Evolutionary conservation across 2,329 filamentous ascomycete genomes (phyloP).

Genomic region (Fusarium luffae): DNA sequence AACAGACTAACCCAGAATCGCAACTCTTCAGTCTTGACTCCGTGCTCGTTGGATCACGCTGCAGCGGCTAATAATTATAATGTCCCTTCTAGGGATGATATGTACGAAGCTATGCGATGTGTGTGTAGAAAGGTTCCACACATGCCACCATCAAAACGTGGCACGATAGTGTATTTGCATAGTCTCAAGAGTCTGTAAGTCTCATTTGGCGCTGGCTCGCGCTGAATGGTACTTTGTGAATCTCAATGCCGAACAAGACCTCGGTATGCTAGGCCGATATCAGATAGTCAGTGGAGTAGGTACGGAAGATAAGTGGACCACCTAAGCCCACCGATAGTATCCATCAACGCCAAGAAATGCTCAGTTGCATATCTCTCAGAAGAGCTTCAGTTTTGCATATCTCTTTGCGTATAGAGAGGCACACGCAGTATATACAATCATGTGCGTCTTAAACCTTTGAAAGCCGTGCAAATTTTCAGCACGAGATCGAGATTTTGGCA

Average conservation of each 20-base stretch:
- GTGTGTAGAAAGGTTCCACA: slow-evolving; percentile 2
- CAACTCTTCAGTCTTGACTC: not conserved
- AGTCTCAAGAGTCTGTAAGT: not conserved
- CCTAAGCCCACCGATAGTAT: not conserved
- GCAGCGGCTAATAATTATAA: not conserved
- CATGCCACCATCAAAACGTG: slow-evolving; percentile 16
- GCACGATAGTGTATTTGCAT: not conserved
- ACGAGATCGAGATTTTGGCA: not conserved
- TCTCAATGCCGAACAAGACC: slow-evolving; percentile 12
- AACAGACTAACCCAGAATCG: not conserved
- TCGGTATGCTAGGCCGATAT: slow-evolving; percentile 6
- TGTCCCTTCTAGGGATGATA: not conserved
- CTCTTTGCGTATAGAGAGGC: not conserved
- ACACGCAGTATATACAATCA: not conserved
- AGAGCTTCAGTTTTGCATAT: not conserved
- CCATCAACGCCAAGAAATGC: slow-evolving; percentile 1
- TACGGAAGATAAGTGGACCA: not conserved
- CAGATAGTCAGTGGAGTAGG: not conserved
- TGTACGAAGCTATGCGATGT: not conserved
- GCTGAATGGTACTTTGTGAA: not conserved
- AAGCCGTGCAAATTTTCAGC: not conserved
- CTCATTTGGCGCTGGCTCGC: not conserved
- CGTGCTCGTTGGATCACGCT: not conserved
- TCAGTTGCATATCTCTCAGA: not conserved
- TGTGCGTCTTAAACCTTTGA: not conserved